Conservation (phyloP, 2,329 filamentous ascomycete genomes). For the Furcasterigmium furcatum region DNA sequence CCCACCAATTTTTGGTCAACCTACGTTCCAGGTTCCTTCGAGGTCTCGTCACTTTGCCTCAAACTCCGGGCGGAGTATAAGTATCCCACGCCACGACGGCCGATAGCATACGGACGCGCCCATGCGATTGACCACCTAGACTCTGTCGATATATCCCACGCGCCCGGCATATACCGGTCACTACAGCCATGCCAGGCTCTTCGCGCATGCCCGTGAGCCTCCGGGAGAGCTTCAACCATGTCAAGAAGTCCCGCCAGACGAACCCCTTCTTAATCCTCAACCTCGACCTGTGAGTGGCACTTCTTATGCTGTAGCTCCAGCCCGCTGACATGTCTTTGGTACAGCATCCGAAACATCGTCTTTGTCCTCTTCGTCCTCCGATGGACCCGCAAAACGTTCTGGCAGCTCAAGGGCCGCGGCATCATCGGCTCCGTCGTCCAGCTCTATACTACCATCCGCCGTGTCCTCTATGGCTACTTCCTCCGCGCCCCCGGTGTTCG, state of each 20-base stretch:
- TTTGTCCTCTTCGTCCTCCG: conserved; percentile 87
- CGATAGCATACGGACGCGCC: background rate
- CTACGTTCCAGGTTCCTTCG: conserved; percentile 4
- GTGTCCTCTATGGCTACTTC: conserved; percentile 80
- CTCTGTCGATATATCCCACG: background rate
- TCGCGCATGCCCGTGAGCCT: conserved; percentile 70
- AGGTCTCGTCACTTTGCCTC: conserved; percentile 1
- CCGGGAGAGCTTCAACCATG: conserved; percentile 61
- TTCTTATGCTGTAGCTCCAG: background rate
- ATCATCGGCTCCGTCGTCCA: conserved; percentile 74
- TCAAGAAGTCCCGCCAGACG: conserved; percentile 53
- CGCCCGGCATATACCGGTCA: background rate
- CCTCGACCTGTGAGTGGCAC: conserved; percentile 60
- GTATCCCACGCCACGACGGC: background rate
- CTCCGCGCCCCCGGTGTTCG: conserved; percentile 83
- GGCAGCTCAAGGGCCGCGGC: conserved; percentile 86
- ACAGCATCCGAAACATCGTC: conserved; percentile 78
- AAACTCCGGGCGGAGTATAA: background rate
- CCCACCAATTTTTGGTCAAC: conserved; percentile 11
- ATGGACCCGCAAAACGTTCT: conserved; percentile 74
- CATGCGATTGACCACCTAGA: background rate
- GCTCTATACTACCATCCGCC: conserved; percentile 68
- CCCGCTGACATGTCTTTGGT: background rate
- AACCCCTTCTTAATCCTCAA: conserved; percentile 60
- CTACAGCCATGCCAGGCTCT: conserved; percentile 54